A percentile compares a stretch with the other conserved stretches of the same genome.
Conservation (phyloP, 306 rosid species). For the Quercus rubra region DNA sequence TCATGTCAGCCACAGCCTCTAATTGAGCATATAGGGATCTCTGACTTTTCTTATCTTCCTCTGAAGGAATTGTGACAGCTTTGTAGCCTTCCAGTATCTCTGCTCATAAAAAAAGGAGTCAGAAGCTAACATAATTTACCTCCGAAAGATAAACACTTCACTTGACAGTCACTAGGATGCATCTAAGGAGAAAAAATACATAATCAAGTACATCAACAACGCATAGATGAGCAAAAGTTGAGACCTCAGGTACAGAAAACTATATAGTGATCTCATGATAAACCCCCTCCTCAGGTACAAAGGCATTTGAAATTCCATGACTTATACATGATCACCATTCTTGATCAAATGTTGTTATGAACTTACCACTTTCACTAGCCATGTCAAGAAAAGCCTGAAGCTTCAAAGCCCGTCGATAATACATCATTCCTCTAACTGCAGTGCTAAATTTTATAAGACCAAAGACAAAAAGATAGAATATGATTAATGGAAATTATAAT, state of each 20-base stretch:
- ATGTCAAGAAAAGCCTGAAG: constrained; percentile 99
- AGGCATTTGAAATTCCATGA: constrained; percentile 10
- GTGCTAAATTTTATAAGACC: constrained; percentile 20
- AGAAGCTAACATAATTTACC: constrained; percentile 18
- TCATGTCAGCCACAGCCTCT: constrained; percentile 96
- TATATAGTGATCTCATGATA: too few relatives aligned
- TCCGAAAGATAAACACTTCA: constrained; percentile 14
- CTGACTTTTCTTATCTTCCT: constrained; percentile 79
- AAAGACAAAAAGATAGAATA: constrained; percentile 14
- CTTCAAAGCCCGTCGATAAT: constrained; percentile 88
- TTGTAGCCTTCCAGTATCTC: constrained; percentile 95
- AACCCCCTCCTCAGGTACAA: too few relatives aligned
- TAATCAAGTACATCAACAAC: background rate
- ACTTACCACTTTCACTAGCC: constrained; percentile 83
- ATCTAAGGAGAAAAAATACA: constrained; percentile 7
- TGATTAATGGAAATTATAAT: constrained; percentile 16
- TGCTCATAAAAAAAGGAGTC: constrained; percentile 29
- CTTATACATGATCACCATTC: background rate
- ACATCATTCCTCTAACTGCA: constrained; percentile 99
- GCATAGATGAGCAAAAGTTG: background rate
- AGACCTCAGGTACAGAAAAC: background rate
- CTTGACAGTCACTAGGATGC: constrained; percentile 3
- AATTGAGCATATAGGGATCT: constrained; percentile 88
- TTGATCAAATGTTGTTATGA: constrained; percentile 2
- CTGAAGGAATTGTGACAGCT: constrained; percentile 80